Conservation (phyloP, 2,329 filamentous ascomycete species). For the Aspergillus aculeatus region DNA sequence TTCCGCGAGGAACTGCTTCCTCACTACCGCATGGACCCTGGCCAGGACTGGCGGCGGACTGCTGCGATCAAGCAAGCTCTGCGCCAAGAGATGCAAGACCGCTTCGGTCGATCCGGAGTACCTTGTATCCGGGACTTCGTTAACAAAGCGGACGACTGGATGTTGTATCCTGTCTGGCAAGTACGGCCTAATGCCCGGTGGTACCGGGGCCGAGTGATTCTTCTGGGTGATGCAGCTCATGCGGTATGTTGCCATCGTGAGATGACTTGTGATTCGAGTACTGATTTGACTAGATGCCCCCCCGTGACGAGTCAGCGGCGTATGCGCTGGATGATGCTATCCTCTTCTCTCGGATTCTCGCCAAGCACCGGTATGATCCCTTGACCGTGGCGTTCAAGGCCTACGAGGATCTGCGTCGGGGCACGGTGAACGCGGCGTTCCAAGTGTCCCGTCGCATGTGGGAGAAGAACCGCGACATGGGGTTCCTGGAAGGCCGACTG, state of each 20-base stretch:
- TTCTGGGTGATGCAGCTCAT: constrained; percentile 50
- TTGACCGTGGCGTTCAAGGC: constrained; percentile 35
- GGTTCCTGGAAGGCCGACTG: constrained; percentile 35
- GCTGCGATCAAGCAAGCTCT: constrained; percentile 36
- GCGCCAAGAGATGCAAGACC: constrained; percentile 34
- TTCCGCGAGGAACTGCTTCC: constrained; percentile 28
- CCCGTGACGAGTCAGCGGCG: constrained; percentile 47
- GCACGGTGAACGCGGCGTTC: constrained; percentile 41
- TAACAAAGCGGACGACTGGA: constrained; percentile 37
- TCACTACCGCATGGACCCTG: constrained; percentile 21
- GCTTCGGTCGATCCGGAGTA: constrained; percentile 37
- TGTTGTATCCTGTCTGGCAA: constrained; percentile 47
- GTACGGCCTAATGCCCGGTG: constrained; percentile 40
- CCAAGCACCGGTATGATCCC: constrained; percentile 33
- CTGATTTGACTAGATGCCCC: constrained; percentile 43
- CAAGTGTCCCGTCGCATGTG: constrained; percentile 41
- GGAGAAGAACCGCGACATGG: constrained; percentile 41
- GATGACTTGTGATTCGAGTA: neutral
- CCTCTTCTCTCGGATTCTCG: constrained; percentile 41
- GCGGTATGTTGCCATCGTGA: constrained; percentile 34
- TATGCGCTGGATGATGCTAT: constrained; percentile 48
- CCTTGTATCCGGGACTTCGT: constrained; percentile 41
- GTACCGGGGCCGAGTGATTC: constrained; percentile 40
- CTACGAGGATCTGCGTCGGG: constrained; percentile 40
- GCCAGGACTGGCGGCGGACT: constrained; percentile 37